Conservation (phyloP, 768 basidiomycete species). For the Strobilomyces confusus region DNA sequence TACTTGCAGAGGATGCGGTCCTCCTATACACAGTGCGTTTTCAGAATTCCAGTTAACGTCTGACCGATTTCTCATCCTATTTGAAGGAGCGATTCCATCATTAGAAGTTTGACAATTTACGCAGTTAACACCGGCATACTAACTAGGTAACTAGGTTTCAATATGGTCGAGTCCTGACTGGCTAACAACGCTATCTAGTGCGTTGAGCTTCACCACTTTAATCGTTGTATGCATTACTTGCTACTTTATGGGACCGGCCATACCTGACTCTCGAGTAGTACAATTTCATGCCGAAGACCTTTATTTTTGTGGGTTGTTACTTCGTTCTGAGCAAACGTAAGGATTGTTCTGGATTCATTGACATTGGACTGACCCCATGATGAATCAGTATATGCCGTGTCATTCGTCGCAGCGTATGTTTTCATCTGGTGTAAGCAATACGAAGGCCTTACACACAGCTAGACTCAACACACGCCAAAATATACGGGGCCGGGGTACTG, state of each 20-base stretch:
- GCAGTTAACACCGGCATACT: conserved; percentile 60
- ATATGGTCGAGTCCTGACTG: background rate
- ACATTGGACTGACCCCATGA: background rate
- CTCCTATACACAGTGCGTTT: conserved; percentile 40
- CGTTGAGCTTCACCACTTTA: conserved; percentile 43
- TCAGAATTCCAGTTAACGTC: background rate
- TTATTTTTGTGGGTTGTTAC: conserved; percentile 59
- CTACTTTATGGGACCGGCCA: background rate
- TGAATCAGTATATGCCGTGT: conserved; percentile 54
- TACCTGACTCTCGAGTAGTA: conserved; percentile 38
- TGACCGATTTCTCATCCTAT: background rate
- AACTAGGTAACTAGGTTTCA: conserved; percentile 43
- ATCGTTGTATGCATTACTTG: conserved; percentile 42
- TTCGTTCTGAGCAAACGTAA: conserved; percentile 64
- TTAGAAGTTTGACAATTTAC: conserved; percentile 53
- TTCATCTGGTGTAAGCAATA: background rate
- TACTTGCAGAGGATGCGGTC: conserved; percentile 54
- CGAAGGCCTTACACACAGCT: conserved; percentile 11
- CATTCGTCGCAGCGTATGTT: conserved; percentile 62
- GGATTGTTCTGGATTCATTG: conserved; percentile 18
- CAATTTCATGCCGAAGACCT: conserved; percentile 48
- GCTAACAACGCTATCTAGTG: conserved; percentile 13
- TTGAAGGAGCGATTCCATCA: conserved; percentile 50
- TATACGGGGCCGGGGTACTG: conserved; percentile 53
- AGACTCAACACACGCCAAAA: conserved; percentile 60